phyloP scores from a whole-genome alignment of 148 eudicot species.

The Vaccinium myrtillus region DNA sequence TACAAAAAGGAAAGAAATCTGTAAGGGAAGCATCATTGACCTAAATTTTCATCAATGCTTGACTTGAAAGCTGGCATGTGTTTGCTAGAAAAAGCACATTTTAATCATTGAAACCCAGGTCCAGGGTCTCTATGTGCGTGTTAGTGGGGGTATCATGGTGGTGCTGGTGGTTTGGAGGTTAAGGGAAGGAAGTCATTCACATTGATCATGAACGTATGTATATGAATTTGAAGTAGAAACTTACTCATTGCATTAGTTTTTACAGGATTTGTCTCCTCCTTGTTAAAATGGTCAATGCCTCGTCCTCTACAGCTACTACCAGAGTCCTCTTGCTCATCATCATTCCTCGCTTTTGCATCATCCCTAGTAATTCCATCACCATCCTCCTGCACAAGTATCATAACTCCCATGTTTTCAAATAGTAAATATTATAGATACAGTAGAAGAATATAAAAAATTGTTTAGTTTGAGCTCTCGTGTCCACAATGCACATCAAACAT shows the following conservation, averaged over 20 bases:
- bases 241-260: constrained; percentile 79
- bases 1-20: not conserved
- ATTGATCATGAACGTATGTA: not conserved
- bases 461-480: not conserved
- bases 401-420: not conserved
- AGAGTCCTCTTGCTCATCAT: constrained; percentile 24
- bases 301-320: constrained; percentile 31
- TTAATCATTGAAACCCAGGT: not conserved
- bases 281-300: constrained; percentile 75
- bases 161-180: not conserved
- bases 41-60: not conserved
- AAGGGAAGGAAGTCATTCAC: not conserved
- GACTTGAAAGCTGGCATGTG: not conserved
- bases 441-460: not conserved
- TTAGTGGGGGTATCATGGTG: not conserved
- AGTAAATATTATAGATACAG: not conserved
- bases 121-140: not conserved
- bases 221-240: constrained; percentile 20
- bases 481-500: not conserved
- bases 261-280: constrained; percentile 61
- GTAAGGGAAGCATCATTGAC: not conserved
- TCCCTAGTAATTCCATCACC: constrained; percentile 30
- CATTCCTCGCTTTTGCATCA: constrained; percentile 24
- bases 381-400: constrained; percentile 44
- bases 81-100: not conserved